Evolutionary conservation across 208 protist species (phyloP).

Genomic region (Leishmania lainsoni): DNA sequence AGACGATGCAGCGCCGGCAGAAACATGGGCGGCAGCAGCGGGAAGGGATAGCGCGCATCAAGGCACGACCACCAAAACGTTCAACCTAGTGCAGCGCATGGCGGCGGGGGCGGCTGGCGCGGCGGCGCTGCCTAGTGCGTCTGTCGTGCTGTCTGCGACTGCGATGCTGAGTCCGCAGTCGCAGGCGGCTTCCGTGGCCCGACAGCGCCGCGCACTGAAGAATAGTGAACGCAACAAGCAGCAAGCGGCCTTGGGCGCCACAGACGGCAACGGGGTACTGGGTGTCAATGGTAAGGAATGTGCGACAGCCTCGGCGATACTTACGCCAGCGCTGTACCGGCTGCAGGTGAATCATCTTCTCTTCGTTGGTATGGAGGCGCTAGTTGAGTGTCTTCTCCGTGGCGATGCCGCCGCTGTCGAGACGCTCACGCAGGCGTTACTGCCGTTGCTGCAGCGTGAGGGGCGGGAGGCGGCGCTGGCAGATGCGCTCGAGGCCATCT

Average conservation of each 20-base stretch:
- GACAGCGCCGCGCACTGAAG: neutral
- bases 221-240: neutral
- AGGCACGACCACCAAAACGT: neutral
- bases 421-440: conserved; percentile 10
- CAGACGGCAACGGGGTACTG: neutral
- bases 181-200: neutral
- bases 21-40: neutral
- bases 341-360: conserved; percentile 11
- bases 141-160: neutral
- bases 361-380: conserved; percentile 9
- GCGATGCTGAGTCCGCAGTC: conserved; percentile 1
- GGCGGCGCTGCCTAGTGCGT: neutral
- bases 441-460: conserved; percentile 31
- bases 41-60: neutral
- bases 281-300: neutral
- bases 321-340: conserved; percentile 23
- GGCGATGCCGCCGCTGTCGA: conserved; percentile 25
- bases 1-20: neutral
- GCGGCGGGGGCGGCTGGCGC: neutral
- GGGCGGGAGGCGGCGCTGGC: conserved; percentile 28
- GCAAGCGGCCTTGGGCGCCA: neutral
- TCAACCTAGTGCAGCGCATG: conserved; percentile 1
- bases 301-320: neutral
- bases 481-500: conserved; percentile 29
- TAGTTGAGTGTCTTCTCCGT: conserved; percentile 30